Base-by-base conservation (phyloP, 352 stramenopile species). In the Phytophthora fragariaefolia region DNA sequence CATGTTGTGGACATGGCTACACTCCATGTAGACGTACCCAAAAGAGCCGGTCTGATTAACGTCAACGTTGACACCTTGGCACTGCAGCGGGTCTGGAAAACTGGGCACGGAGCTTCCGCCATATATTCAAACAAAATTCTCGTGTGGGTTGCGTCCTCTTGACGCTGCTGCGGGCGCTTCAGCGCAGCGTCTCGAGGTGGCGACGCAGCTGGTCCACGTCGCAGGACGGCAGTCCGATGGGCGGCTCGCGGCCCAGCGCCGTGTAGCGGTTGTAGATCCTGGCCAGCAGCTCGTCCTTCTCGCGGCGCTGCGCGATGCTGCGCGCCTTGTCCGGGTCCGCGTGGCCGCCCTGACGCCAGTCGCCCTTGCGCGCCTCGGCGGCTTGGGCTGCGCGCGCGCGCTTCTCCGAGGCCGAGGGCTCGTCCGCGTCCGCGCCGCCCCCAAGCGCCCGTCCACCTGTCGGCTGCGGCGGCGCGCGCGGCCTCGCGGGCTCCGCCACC, bases 271-370 rank as follows among this genome's bases (percentile, higher is more conserved):
- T 92, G 63, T 87, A 85, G 54, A 96, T 87, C 57, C 75, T 89
- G n/a, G 84, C 87, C 4, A 96, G 66, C 13, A 96, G 72, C 18
- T 96, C 89, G 49, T 96, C 89, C 63, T 96, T 96, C 43, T 92
- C 80, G 27, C 87, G 87, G 10, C 89, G 85, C 27, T 90, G 58
- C 2, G 74, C 74, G 46, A 95, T 73, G 15, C 66, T 79, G 42
- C 80, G 82, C 52, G 83, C 83, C 62, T 94, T 93, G 20, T 87
- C 76, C 3, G 82, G 72, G 71, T 93, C 83, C 10, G 56, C 63
- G 17, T 77, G 57, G 20, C 87, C 85, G 18, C 87, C 87, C 53
- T 95, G 87, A n/a, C 83, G 82, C 83, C 87, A 95, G 73, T 92
- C 83, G 18, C 73, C 65, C 62, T 89, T 74, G 15, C 87, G 82